A percentile compares a stretch with the other conserved stretches of the same genome.
These are phyloP conservation scores for Emericellopsis terricola DNA, from an alignment of 495 filamentous ascomycete species.

Conservation along the genomic window DNA sequence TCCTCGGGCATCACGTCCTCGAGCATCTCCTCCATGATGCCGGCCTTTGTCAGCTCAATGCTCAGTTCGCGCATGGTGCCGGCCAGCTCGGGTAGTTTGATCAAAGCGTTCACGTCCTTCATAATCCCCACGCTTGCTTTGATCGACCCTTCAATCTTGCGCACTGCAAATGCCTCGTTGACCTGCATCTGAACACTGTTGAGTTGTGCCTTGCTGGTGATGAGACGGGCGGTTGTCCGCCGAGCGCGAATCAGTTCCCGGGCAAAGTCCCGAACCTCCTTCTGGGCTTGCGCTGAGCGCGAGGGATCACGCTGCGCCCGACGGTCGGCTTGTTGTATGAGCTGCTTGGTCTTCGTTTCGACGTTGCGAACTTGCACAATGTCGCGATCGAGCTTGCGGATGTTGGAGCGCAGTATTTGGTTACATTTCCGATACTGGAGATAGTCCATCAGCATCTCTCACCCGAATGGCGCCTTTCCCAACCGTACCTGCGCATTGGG, in stretches of 20 bases:
- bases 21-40: constrained; percentile 96
- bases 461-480: background rate
- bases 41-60: constrained; percentile 76
- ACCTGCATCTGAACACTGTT: constrained; percentile 96
- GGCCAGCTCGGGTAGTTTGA: constrained; percentile 70
- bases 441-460: constrained; percentile 1
- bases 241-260: constrained; percentile 72
- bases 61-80: constrained; percentile 82
- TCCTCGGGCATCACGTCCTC: constrained; percentile 63
- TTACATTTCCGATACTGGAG: constrained; percentile 89
- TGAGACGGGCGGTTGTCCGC: constrained; percentile 50
- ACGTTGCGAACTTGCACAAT: constrained; percentile 53
- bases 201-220: constrained; percentile 79
- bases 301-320: constrained; percentile 63
- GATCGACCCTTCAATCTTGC: constrained; percentile 92
- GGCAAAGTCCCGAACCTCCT: constrained; percentile 72
- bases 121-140: constrained; percentile 77
- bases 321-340: constrained; percentile 60
- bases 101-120: constrained; percentile 84
- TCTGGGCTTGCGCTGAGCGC: constrained; percentile 53
- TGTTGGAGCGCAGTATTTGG: constrained; percentile 71
- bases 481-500: constrained; percentile 65
- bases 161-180: constrained; percentile 84
- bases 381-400: constrained; percentile 89
- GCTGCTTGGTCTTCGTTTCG: constrained; percentile 71